These are phyloP conservation scores for Stagonosporopsis chrysanthemi DNA, from an alignment of 2,329 filamentous ascomycete species.

Conservation along the genomic window DNA sequence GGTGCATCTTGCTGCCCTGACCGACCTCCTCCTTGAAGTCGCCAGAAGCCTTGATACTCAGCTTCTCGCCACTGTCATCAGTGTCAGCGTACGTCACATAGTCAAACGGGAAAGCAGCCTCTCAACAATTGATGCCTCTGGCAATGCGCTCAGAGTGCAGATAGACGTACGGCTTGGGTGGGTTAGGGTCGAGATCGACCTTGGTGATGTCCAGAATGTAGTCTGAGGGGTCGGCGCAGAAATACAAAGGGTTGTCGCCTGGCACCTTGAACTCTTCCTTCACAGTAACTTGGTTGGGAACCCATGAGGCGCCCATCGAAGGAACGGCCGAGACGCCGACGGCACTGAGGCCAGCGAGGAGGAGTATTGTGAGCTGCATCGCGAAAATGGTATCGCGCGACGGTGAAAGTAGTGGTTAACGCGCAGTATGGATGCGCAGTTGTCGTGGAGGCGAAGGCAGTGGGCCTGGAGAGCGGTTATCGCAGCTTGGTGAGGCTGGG, in stretches of 20 bases:
- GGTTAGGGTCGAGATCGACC: conserved; percentile 85
- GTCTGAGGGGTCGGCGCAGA: conserved; percentile 73
- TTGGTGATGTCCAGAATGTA: conserved; percentile 79
- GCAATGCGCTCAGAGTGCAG: neutral
- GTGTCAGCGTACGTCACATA: neutral
- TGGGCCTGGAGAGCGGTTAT: conserved; percentile 13
- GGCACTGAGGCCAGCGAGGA: conserved; percentile 55
- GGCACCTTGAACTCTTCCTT: conserved; percentile 70
- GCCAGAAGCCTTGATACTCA: conserved; percentile 81
- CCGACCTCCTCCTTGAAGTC: conserved; percentile 75
- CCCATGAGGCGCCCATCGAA: conserved; percentile 48
- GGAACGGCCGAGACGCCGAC: conserved; percentile 55
- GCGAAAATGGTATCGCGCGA: neutral
- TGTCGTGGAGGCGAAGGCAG: conserved; percentile 8
- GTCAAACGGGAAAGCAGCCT: neutral
- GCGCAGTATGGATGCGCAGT: conserved; percentile 5
- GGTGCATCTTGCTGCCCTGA: conserved; percentile 78
- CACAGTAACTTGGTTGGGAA: conserved; percentile 58
- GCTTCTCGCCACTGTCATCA: conserved; percentile 70
- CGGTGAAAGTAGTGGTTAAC: neutral
- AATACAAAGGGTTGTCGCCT: conserved; percentile 83
- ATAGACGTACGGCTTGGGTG: conserved; percentile 77
- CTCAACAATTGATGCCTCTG: neutral
- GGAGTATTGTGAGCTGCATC: conserved; percentile 47
- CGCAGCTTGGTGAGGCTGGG: conserved; percentile 18